These are phyloP conservation scores for Tilletia setariae DNA, from an alignment of 1,284 basidiomycete genomes.

Conservation along the genomic window DNA sequence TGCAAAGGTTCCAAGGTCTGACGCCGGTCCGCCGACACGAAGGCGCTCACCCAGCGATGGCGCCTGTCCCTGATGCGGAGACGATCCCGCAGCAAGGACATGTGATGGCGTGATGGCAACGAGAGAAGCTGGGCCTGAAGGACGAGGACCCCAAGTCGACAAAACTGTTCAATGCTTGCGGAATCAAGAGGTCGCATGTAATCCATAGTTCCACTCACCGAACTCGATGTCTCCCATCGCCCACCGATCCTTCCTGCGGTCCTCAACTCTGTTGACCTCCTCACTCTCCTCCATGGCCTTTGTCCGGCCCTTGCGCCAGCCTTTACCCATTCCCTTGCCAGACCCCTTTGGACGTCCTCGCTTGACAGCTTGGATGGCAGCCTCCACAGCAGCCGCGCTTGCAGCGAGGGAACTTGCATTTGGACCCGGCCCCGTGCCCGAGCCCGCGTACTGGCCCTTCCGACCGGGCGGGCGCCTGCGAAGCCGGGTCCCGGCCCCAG, in stretches of 20 bases:
- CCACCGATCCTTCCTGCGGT: slow-evolving; percentile 4
- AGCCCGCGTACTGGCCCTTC: neutral
- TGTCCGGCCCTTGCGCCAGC: slow-evolving; percentile 10
- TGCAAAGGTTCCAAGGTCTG: neutral
- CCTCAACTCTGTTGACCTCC: slow-evolving; percentile 12
- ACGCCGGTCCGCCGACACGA: neutral
- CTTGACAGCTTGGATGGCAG: neutral
- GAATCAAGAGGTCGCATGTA: no score
- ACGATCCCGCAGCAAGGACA: neutral
- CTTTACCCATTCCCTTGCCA: slow-evolving; percentile 11
- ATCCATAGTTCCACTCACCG: no score
- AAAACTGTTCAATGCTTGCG: no score
- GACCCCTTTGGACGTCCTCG: neutral
- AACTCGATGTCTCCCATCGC: slow-evolving; percentile 3
- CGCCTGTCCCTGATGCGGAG: neutral
- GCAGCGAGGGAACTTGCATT: neutral
- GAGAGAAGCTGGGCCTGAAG: slow-evolving; percentile 4
- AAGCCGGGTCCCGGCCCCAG: neutral
- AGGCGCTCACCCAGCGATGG: neutral
- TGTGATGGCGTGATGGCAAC: neutral
- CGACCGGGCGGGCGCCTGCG: neutral
- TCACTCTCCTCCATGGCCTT: slow-evolving; percentile 13
- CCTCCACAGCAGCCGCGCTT: neutral
- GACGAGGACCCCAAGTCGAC: no score
- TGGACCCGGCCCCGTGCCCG: no score